Evolutionary conservation across 2,329 filamentous ascomycete genomes (phyloP).

Genomic region (Fonsecaea erecta): DNA sequence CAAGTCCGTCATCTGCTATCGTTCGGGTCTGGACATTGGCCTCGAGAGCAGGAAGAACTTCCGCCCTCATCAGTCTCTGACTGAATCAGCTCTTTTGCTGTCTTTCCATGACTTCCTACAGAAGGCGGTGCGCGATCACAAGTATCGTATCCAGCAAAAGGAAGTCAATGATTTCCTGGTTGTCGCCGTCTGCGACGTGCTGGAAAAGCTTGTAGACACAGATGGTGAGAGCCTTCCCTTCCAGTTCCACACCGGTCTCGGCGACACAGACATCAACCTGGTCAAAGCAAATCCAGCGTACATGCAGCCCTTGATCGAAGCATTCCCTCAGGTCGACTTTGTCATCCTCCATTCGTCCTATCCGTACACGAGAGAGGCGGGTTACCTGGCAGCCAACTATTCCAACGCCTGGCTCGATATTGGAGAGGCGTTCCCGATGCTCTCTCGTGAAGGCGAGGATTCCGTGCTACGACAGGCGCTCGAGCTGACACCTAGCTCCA

Average conservation of each 20-base stretch:
- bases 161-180: constrained; percentile 73
- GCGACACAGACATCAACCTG: constrained; percentile 77
- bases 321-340: constrained; percentile 71
- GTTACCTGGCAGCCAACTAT: constrained; percentile 77
- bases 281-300: constrained; percentile 73
- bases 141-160: constrained; percentile 60
- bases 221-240: constrained; percentile 60
- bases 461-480: constrained; percentile 71
- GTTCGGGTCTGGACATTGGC: constrained; percentile 69
- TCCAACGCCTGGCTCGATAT: constrained; percentile 81
- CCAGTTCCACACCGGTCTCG: constrained; percentile 82
- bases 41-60: constrained; percentile 39
- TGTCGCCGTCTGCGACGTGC: constrained; percentile 63
- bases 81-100: constrained; percentile 32
- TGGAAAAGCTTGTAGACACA: constrained; percentile 51
- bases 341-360: constrained; percentile 81
- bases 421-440: constrained; percentile 78
- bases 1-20: constrained; percentile 83
- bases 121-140: constrained; percentile 37
- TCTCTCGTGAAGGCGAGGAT: constrained; percentile 77
- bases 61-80: constrained; percentile 37
- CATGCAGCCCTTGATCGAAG: constrained; percentile 72
- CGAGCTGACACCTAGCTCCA: constrained; percentile 74
- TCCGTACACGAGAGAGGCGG: constrained; percentile 77
- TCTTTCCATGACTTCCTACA: constrained; percentile 37